Conservation (phyloP, 2,329 filamentous ascomycete genomes). For the Onygenales sp. region DNA sequence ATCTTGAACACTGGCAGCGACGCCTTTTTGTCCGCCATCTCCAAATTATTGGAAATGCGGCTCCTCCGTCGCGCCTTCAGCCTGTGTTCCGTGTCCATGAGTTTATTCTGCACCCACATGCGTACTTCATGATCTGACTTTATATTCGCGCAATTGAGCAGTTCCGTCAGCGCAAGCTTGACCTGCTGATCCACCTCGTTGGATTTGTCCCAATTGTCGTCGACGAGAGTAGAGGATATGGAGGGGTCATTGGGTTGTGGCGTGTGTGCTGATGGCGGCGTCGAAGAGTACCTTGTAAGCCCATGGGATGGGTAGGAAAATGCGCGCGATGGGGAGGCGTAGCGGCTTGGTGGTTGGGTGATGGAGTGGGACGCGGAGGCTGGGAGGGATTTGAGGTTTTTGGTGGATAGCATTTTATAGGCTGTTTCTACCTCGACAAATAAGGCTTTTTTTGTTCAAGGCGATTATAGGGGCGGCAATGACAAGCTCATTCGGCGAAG, state of each 20-base stretch:
- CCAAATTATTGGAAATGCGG: conserved; percentile 3
- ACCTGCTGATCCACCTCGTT: conserved; percentile 12
- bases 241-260: conserved; percentile 1
- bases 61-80: conserved; percentile 12
- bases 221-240: conserved; percentile 3
- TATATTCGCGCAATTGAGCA: conserved; percentile 12
- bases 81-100: conserved; percentile 14
- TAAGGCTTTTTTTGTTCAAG: background rate
- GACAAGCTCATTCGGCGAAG: too few relatives aligned
- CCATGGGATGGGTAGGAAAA: conserved; percentile 2
- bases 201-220: conserved; percentile 6
- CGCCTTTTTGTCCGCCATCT: background rate
- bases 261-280: conserved; percentile 8
- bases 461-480: too few relatives aligned
- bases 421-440: background rate
- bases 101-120: conserved; percentile 13
- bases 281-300: conserved; percentile 7
- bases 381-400: conserved; percentile 5
- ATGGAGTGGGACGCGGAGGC: conserved; percentile 4
- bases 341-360: conserved; percentile 8
- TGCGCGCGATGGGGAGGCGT: conserved; percentile 1
- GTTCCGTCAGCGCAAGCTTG: conserved; percentile 12
- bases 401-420: conserved; percentile 4
- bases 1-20: background rate
- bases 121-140: conserved; percentile 12